Evolutionary conservation across 257 asterid genomes (phyloP).

Genomic region (Solanum verrucosum): DNA sequence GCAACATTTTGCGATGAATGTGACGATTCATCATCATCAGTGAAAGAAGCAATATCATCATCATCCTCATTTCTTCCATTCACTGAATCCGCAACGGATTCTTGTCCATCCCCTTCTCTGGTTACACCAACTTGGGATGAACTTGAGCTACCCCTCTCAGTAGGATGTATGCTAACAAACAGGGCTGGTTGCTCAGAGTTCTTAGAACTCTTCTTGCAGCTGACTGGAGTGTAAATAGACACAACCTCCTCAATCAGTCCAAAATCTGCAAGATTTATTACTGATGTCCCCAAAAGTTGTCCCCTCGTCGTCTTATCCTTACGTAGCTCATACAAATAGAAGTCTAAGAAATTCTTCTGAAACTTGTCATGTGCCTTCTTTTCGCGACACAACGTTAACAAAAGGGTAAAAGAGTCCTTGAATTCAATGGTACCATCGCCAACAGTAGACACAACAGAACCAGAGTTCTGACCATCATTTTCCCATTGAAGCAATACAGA

Average conservation of each 20-base stretch:
- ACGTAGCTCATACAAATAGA: constrained; percentile 62
- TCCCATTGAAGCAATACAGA: constrained; percentile 76
- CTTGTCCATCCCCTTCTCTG: constrained; percentile 48
- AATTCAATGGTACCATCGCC: constrained; percentile 50
- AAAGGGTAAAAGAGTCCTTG: constrained; percentile 52
- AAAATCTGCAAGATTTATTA: constrained; percentile 64
- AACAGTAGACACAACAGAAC: constrained; percentile 49
- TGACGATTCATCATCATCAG: constrained; percentile 63
- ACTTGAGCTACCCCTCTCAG: constrained; percentile 47
- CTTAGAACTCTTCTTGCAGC: constrained; percentile 51
- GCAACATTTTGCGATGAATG: constrained; percentile 61
- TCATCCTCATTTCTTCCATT: constrained; percentile 21
- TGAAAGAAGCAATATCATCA: constrained; percentile 34
- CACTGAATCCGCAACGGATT: constrained; percentile 22
- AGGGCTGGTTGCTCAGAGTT: constrained; percentile 41
- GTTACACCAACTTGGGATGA: constrained; percentile 49
- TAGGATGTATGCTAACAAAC: constrained; percentile 44
- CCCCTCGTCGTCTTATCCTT: constrained; percentile 58
- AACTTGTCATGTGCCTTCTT: constrained; percentile 43
- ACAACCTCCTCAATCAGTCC: constrained; percentile 42
- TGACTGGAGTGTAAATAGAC: constrained; percentile 42
- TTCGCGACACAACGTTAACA: constrained; percentile 36
- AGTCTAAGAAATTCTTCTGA: constrained; percentile 58
- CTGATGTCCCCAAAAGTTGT: constrained; percentile 56
- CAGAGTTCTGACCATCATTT: constrained; percentile 48